A percentile compares a stretch with the other conserved stretches of the same genome.
These are phyloP conservation scores for Diddensiella transvaalensis DNA, from an alignment of 805 yeast genomes.

Conservation along the genomic window DNA sequence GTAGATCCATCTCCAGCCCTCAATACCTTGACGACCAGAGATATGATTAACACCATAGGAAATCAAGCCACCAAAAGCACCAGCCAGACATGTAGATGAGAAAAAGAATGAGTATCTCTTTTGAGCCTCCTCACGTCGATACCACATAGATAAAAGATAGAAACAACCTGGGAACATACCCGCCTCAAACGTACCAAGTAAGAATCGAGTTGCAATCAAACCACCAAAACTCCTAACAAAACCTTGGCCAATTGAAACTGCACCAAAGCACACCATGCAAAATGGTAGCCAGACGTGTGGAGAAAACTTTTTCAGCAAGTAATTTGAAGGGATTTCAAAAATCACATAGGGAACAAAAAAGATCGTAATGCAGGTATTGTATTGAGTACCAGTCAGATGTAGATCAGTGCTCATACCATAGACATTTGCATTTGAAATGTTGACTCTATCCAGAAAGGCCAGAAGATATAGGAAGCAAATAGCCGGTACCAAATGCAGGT, in stretches of 20 bases:
- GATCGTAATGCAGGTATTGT: conserved; percentile 60
- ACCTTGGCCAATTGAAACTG: conserved; percentile 63
- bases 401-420: conserved; percentile 63
- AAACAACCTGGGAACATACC: conserved; percentile 76
- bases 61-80: conserved; percentile 74
- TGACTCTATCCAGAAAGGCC: conserved; percentile 77
- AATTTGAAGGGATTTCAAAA: conserved; percentile 64
- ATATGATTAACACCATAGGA: conserved; percentile 61
- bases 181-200: conserved; percentile 65
- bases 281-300: conserved; percentile 64
- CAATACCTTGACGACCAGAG: conserved; percentile 41
- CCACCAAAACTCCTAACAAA: conserved; percentile 56
- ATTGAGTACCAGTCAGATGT: conserved; percentile 53
- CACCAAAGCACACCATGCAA: conserved; percentile 62
- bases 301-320: conserved; percentile 50
- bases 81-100: conserved; percentile 68
- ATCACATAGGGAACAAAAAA: conserved; percentile 68
- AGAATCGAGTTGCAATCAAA: conserved; percentile 57
- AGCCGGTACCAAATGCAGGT: conserved; percentile 69
- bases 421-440: conserved; percentile 74
- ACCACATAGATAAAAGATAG: conserved; percentile 64
- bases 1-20: conserved; percentile 56
- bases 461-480: conserved; percentile 70
- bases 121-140: conserved; percentile 62
- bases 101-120: conserved; percentile 67